A percentile compares a stretch with the other conserved stretches of the same genome.
These are phyloP conservation scores for Gelatoporia subvermispora DNA, from an alignment of 768 basidiomycete species.

Conservation along the genomic window DNA sequence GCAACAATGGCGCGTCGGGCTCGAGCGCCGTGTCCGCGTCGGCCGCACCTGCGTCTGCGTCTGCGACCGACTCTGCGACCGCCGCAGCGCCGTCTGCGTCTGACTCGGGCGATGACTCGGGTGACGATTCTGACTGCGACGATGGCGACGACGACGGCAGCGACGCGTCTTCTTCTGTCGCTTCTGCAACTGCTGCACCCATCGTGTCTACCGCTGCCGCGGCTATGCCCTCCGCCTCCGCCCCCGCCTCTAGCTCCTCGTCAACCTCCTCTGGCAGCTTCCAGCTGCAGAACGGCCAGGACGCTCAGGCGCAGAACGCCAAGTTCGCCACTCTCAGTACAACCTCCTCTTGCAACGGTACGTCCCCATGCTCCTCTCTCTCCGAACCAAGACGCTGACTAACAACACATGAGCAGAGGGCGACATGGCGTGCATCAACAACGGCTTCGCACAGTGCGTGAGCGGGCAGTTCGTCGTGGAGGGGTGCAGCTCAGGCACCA, in stretches of 20 bases:
- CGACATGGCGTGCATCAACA: constrained; percentile 32
- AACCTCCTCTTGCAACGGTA: constrained; percentile 19
- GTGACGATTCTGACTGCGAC: background rate
- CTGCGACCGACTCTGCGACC: background rate
- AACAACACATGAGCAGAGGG: constrained; percentile 20
- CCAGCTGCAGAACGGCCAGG: constrained; percentile 27
- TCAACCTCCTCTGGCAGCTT: constrained; percentile 9
- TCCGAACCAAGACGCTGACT: background rate
- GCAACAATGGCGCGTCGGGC: constrained; percentile 2
- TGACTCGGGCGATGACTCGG: background rate
- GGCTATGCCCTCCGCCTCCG: constrained; percentile 6
- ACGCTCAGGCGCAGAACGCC: constrained; percentile 29
- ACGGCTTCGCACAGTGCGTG: constrained; percentile 38
- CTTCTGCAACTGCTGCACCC: background rate
- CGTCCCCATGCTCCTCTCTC: background rate
- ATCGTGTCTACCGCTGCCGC: constrained; percentile 4
- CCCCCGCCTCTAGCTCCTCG: constrained; percentile 9
- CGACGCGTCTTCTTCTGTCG: constrained; percentile 1
- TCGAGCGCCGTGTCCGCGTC: constrained; percentile 13
- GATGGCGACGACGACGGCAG: constrained; percentile 1
- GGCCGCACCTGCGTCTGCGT: background rate
- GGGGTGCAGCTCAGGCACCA: constrained; percentile 24
- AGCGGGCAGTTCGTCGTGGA: constrained; percentile 29
- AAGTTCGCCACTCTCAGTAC: constrained; percentile 26
- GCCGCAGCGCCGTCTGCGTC: background rate